These are phyloP conservation scores for Ganoderma sinense DNA, from an alignment of 1,284 basidiomycete genomes.

Conservation along the genomic window DNA sequence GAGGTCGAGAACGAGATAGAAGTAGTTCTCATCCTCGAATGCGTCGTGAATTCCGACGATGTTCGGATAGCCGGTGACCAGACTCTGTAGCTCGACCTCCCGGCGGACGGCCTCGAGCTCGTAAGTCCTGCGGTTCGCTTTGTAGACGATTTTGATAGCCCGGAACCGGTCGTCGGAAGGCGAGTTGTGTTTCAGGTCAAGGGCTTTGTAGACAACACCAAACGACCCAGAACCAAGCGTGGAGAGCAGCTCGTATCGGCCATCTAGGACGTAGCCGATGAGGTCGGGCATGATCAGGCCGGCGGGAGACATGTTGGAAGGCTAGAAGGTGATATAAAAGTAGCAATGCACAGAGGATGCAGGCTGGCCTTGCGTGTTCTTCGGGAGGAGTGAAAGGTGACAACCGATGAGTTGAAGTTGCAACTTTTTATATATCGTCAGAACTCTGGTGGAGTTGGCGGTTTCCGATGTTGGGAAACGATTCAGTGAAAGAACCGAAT, in stretches of 20 bases:
- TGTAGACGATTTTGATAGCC: slow-evolving; percentile 41
- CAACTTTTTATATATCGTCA: neutral
- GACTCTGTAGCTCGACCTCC: slow-evolving; percentile 54
- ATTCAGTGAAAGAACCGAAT: neutral
- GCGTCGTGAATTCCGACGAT: slow-evolving; percentile 67
- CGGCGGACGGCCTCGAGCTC: slow-evolving; percentile 25
- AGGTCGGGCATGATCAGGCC: slow-evolving; percentile 31
- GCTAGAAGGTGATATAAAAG: neutral
- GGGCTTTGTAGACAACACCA: slow-evolving; percentile 43
- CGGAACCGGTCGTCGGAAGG: slow-evolving; percentile 17
- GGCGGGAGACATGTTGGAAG: slow-evolving; percentile 18
- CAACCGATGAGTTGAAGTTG: neutral
- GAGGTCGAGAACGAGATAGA: slow-evolving; percentile 71
- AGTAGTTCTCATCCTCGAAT: slow-evolving; percentile 60
- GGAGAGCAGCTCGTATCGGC: slow-evolving; percentile 23
- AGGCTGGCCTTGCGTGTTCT: neutral
- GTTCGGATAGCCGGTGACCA: slow-evolving; percentile 64
- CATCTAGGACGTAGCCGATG: slow-evolving; percentile 20
- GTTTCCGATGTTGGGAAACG: neutral
- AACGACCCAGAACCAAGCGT: slow-evolving; percentile 42
- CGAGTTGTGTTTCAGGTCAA: slow-evolving; percentile 32
- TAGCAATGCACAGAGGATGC: neutral
- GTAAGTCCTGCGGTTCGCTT: slow-evolving; percentile 14
- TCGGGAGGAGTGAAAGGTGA: neutral
- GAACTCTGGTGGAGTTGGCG: neutral